These are phyloP conservation scores for Colletotrichum cereale DNA, from an alignment of 2,329 filamentous ascomycete genomes.

Conservation along the genomic window DNA sequence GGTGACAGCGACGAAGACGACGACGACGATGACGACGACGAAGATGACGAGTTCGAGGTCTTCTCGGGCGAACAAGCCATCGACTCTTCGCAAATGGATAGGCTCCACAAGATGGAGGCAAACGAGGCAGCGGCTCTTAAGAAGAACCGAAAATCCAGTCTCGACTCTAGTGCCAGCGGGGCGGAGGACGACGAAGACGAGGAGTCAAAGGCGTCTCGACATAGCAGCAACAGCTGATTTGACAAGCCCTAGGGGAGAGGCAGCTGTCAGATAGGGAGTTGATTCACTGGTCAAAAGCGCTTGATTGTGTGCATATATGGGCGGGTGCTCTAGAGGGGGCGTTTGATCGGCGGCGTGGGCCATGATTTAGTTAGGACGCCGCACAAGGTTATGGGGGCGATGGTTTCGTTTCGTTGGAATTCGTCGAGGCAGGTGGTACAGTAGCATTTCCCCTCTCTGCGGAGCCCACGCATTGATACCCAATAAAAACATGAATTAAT, in stretches of 20 bases:
- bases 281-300: neutral
- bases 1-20: conserved; percentile 61
- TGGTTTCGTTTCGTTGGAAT: neutral
- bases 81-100: conserved; percentile 63
- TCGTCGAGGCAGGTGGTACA: neutral
- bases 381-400: neutral
- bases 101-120: conserved; percentile 71
- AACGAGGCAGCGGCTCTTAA: conserved; percentile 67
- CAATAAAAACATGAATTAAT: conserved; percentile 23
- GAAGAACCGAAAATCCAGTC: conserved; percentile 44
- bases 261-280: neutral
- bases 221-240: conserved; percentile 34
- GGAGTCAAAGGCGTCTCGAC: conserved; percentile 41
- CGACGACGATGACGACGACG: conserved; percentile 53
- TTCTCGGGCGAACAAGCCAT: conserved; percentile 55
- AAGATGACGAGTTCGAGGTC: conserved; percentile 59
- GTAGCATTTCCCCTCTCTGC: neutral
- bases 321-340: conserved; percentile 4
- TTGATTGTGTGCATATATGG: neutral
- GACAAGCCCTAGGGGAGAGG: conserved; percentile 31
- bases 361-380: conserved; percentile 17
- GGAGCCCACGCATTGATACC: conserved; percentile 34
- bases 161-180: conserved; percentile 44
- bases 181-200: conserved; percentile 55
- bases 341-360: conserved; percentile 25